phyloP scores from a whole-genome alignment of 768 basidiomycete species.

The Leccinum olivaceopallidum region DNA sequence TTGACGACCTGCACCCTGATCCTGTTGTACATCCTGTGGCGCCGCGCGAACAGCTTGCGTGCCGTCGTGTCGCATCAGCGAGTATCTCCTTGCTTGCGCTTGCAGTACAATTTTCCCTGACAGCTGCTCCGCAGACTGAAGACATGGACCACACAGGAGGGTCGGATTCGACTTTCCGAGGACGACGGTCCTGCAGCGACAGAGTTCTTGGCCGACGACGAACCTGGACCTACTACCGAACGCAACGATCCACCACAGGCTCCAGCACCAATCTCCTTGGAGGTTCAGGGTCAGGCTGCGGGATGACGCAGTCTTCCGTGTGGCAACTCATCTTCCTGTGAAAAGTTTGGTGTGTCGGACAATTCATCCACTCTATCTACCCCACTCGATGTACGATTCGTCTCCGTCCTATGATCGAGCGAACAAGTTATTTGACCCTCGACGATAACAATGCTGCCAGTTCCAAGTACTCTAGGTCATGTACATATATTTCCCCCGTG shows the following conservation, averaged over 20 bases:
- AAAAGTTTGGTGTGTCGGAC: conserved; percentile 1
- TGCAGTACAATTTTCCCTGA: neutral
- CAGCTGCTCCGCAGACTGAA: conserved; percentile 45
- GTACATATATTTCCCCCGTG: neutral
- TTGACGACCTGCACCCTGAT: conserved; percentile 60
- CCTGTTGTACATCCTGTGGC: conserved; percentile 62
- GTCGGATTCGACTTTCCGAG: conserved; percentile 63
- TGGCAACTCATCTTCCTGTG: neutral
- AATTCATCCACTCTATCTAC: neutral
- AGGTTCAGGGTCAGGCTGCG: neutral
- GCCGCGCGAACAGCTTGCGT: conserved; percentile 54
- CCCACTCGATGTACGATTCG: conserved; percentile 2
- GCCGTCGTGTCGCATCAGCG: conserved; percentile 64
- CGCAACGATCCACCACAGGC: conserved; percentile 26
- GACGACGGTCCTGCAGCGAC: conserved; percentile 74
- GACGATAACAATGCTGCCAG: neutral
- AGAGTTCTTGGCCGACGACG: conserved; percentile 63
- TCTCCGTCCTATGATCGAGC: neutral
- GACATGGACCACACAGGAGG: conserved; percentile 52
- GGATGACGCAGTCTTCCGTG: neutral
- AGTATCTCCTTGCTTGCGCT: conserved; percentile 24
- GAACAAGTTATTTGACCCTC: neutral
- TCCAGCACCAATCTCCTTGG: conserved; percentile 13
- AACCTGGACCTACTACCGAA: conserved; percentile 38
- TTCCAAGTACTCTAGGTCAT: neutral